phyloP scores from a whole-genome alignment of 176 grass and related monocot species.

The Lolium multiflorum region DNA sequence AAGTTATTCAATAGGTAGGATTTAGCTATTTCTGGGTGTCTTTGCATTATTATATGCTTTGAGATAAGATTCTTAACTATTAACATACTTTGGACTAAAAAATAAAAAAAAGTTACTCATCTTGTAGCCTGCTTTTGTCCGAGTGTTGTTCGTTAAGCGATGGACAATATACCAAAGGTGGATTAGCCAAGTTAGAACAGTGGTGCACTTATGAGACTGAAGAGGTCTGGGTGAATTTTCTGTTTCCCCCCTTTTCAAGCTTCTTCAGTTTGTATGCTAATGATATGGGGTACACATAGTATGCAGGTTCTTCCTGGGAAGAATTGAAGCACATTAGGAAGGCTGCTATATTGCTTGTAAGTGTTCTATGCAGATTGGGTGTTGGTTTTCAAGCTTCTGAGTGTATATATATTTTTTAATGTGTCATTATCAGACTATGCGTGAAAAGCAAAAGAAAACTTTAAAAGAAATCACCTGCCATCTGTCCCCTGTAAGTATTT shows the following conservation, averaged over 20 bases:
- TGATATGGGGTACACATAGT: slow-evolving; percentile 53
- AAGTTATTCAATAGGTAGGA: slow-evolving; percentile 86
- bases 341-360: slow-evolving; percentile 84
- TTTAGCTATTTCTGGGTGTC: background rate
- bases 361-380: background rate
- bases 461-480: slow-evolving; percentile 86
- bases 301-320: slow-evolving; percentile 87
- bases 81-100: background rate
- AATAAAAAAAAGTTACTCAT: background rate
- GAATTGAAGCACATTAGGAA: slow-evolving; percentile 91
- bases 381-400: background rate
- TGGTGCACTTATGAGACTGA: slow-evolving; percentile 90
- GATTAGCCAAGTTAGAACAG: slow-evolving; percentile 83
- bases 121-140: slow-evolving; percentile 59
- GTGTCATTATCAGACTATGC: slow-evolving; percentile 64
- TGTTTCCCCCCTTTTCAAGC: background rate
- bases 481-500: slow-evolving; percentile 77
- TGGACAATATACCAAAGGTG: slow-evolving; percentile 84
- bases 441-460: slow-evolving; percentile 88
- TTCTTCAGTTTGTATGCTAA: slow-evolving; percentile 35
- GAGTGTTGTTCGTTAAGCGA: background rate
- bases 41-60: slow-evolving; percentile 22
- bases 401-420: slow-evolving; percentile 9
- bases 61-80: background rate
- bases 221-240: slow-evolving; percentile 45